Base-by-base conservation (phyloP, 495 filamentous ascomycete species). In the Tuber microsphaerosporum region DNA sequence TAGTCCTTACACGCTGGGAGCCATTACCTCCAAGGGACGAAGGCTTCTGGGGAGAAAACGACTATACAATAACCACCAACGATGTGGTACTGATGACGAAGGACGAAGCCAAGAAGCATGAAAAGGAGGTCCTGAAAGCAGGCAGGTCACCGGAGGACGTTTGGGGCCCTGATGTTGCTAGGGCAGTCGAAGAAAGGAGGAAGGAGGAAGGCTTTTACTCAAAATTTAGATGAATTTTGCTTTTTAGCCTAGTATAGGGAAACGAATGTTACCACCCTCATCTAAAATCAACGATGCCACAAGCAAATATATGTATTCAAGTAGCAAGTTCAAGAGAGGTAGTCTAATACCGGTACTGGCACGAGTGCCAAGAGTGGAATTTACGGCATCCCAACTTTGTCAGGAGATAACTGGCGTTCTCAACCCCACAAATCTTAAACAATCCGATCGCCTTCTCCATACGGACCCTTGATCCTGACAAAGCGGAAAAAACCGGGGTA, bases 21-120 rank as follows among this genome's bases (percentile, higher is more conserved):
- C 88, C 86, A 81, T 84, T 87, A 4, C 85, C 81, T 12, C 77
- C 76, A 16, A 74, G 83, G 1, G 79, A 83, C 19, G 85, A 82
- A 12, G 85, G 84, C 20, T 84, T 88, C 0, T 84, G 86, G 70
- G 88, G 88, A n/a, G 82, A 87, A 51, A 86, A 89, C 70, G 90
- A 92, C 43, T 94, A 97, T 82, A 92, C 91, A 76, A 88, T 87
- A 41, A 86, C 90, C 9, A 87, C 87, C 31, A 75, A 87, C 39
- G 90, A 97, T 43, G 83, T 99, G 46, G 95, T 98, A 7, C 92
- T 92, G 79, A 93, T 99, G 93, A 98, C 96, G 12, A 97, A 95
- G 84, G 94, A 98, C 75, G 95, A 98, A 83, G 91, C 90, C n/a
- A 85, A 87, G 17, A 86, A 86, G 73, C 95, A 99, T 82, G 92